phyloP scores from a whole-genome alignment of 2,329 filamentous ascomycete species.

The Leptographium wingfieldii region DNA sequence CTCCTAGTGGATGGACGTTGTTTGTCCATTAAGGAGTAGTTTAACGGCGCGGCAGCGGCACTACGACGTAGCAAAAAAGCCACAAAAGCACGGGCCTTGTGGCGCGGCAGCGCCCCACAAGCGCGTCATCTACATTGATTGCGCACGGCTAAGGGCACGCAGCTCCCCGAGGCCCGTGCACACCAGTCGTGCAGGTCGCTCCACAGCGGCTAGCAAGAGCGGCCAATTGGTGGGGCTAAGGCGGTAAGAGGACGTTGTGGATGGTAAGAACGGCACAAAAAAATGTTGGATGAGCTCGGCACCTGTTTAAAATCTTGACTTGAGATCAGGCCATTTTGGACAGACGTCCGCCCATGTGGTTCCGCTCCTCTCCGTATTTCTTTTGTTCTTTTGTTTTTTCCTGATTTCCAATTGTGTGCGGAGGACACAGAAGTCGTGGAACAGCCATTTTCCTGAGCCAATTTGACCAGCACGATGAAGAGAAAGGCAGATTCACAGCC shows the following conservation, averaged over 20 bases:
- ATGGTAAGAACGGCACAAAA: background rate
- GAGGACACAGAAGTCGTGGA: background rate
- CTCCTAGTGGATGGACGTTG: too few species aligned
- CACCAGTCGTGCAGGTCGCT: too few species aligned
- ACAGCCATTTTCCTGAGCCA: background rate
- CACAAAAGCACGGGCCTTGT: too few species aligned
- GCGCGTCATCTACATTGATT: too few species aligned
- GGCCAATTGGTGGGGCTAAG: background rate
- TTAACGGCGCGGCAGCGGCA: too few species aligned
- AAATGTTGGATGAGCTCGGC: background rate
- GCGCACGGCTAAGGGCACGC: too few species aligned
- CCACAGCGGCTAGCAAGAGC: too few species aligned
- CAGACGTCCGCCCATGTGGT: background rate
- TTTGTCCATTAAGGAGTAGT: too few species aligned
- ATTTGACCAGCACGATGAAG: slow-evolving; percentile 5
- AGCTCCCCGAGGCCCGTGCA: too few species aligned
- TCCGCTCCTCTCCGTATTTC: background rate
- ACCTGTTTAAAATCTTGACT: background rate
- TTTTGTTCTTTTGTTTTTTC: background rate
- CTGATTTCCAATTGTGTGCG: background rate
- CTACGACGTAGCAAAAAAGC: too few species aligned
- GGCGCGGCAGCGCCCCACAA: too few species aligned
- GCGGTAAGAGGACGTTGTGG: background rate
- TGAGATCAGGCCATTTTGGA: background rate
- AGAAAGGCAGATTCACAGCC: slow-evolving; percentile 28